Percentiles rank a stretch among this genome's conserved stretches.
phyloP scores from a whole-genome alignment of 768 basidiomycete species.

The Hericium erinaceus region DNA sequence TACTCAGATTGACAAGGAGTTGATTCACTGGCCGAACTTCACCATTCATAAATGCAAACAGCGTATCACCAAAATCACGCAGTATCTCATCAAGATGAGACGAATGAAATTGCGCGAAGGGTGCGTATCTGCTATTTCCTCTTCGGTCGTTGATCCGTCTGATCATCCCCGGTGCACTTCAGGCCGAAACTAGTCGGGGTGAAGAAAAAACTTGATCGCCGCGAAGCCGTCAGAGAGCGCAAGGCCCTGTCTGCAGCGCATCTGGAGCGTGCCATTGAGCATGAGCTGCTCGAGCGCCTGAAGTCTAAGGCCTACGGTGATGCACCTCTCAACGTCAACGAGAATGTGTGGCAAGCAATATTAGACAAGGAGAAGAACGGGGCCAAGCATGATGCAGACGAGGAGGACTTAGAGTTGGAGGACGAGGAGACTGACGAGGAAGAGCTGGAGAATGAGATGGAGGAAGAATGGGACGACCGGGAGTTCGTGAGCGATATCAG shows the following conservation, averaged over 20 bases:
- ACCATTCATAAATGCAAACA: constrained; percentile 99
- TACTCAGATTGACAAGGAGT: constrained; percentile 81
- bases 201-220: constrained; percentile 93
- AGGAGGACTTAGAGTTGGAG: constrained; percentile 28
- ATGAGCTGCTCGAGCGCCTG: constrained; percentile 90
- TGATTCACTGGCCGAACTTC: constrained; percentile 98
- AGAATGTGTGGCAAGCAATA: constrained; percentile 89
- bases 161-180: not conserved
- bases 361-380: constrained; percentile 67
- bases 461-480: constrained; percentile 48
- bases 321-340: constrained; percentile 95
- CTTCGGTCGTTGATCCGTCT: no score
- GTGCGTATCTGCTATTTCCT: constrained; percentile 34
- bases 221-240: constrained; percentile 86
- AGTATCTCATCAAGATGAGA: constrained; percentile 98
- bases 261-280: constrained; percentile 90
- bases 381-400: constrained; percentile 30
- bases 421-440: constrained; percentile 30
- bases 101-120: constrained; percentile 78
- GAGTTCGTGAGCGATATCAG: constrained; percentile 74
- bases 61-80: constrained; percentile 96
- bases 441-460: constrained; percentile 38
- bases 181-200: constrained; percentile 92
- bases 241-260: constrained; percentile 95
- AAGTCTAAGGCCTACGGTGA: constrained; percentile 98